phyloP scores from a whole-genome alignment of 106 monocot genomes.

The Phalaenopsis aphrodite region DNA sequence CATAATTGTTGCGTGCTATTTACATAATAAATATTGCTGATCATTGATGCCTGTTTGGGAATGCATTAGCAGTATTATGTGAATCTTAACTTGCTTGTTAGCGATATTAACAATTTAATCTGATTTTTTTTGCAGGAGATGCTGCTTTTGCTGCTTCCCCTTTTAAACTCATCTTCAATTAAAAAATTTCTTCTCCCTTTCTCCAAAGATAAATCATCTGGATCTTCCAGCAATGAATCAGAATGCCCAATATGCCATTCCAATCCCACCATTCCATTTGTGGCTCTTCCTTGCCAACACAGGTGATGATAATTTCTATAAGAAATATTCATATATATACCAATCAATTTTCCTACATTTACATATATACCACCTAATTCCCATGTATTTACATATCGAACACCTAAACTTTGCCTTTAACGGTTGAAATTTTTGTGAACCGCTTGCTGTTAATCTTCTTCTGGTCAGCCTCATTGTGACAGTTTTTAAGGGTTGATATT shows the following conservation, averaged over 20 bases:
- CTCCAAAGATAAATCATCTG: slow-evolving; percentile 68
- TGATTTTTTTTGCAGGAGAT: slow-evolving; percentile 60
- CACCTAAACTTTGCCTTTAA: too few species aligned
- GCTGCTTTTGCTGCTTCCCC: slow-evolving; percentile 95
- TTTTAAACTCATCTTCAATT: slow-evolving; percentile 78
- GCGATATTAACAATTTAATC: background rate
- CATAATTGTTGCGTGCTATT: background rate
- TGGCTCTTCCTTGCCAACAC: slow-evolving; percentile 89
- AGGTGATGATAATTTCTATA: slow-evolving; percentile 34
- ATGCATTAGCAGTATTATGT: background rate
- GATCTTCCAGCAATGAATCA: slow-evolving; percentile 48
- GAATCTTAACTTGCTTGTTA: background rate
- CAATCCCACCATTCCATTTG: slow-evolving; percentile 74
- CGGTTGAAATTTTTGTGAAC: background rate
- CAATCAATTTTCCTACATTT: too few species aligned
- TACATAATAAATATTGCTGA: slow-evolving; percentile 5
- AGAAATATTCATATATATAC: too few species aligned
- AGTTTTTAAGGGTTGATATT: background rate
- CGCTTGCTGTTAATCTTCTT: background rate
- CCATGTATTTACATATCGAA: too few species aligned
- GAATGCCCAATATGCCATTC: slow-evolving; percentile 78
- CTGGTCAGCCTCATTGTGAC: background rate
- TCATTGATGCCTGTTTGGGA: background rate
- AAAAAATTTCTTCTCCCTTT: slow-evolving; percentile 80
- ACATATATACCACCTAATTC: too few species aligned